Conservation (phyloP, 164 flowering plant species). For the Tinospora cordifolia region DNA sequence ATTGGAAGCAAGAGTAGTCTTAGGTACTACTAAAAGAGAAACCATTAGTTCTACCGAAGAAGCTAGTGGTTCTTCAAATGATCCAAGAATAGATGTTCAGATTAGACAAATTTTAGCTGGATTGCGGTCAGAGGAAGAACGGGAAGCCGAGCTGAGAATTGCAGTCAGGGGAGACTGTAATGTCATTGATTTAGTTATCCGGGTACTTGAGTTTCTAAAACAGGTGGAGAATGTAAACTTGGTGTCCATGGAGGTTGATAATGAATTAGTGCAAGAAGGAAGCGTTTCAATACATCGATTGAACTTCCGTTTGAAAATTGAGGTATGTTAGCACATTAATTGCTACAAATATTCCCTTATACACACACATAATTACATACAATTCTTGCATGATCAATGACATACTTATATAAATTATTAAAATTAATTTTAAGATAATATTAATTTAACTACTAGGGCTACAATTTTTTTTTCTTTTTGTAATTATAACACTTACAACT, state of each 20-base stretch:
- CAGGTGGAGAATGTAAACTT: constrained; percentile 30
- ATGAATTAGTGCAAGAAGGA: constrained; percentile 14
- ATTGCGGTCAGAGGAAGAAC: constrained; percentile 30
- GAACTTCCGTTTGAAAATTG: constrained; percentile 32
- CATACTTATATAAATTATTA: too few relatives aligned
- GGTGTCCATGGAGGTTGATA: constrained; percentile 40
- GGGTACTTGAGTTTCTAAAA: constrained; percentile 49
- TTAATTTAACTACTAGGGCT: too few relatives aligned
- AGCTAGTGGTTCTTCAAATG: constrained; percentile 13
- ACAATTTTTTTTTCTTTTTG: background rate
- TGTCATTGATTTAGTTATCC: constrained; percentile 28
- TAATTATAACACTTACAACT: background rate
- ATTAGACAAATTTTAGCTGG: constrained; percentile 22
- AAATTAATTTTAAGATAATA: too few relatives aligned
- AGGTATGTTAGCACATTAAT: constrained; percentile 22
- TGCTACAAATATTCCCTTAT: background rate
- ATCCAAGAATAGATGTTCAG: constrained; percentile 28
- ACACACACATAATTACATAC: background rate
- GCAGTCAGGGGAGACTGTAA: constrained; percentile 27
- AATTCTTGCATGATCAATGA: background rate
- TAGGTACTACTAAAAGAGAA: constrained; percentile 5
- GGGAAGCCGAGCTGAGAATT: constrained; percentile 38
- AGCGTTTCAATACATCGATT: constrained; percentile 14
- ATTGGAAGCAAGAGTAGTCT: constrained; percentile 36
- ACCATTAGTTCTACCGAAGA: constrained; percentile 1